A percentile compares a stretch with the other conserved stretches of the same genome.
Evolutionary conservation across 805 yeast genomes (phyloP).

Genomic region (Hanseniaspora meyeri): DNA sequence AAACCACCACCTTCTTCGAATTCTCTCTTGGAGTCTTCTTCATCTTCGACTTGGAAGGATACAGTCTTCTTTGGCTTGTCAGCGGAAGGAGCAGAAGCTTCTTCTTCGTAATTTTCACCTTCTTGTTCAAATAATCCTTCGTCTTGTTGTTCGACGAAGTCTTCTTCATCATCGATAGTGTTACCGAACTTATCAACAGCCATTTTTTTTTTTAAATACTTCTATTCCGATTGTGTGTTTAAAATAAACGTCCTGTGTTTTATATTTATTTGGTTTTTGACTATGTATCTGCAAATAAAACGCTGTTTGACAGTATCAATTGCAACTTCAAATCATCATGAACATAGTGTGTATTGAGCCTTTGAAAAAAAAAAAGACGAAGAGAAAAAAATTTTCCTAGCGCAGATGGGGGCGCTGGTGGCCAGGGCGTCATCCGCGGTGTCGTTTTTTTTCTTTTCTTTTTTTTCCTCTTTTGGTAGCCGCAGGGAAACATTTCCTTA

Average conservation of each 20-base stretch:
- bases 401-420: no score
- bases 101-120: slow-evolving; percentile 16
- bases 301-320: no score
- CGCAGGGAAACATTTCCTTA: not conserved
- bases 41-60: slow-evolving; percentile 57
- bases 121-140: slow-evolving; percentile 27
- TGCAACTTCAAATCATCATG: no score
- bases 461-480: not conserved
- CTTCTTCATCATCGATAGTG: slow-evolving; percentile 21
- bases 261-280: not conserved
- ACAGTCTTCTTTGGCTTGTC: slow-evolving; percentile 53
- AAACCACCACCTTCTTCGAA: slow-evolving; percentile 97
- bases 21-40: slow-evolving; percentile 48
- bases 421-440: no score
- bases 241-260: not conserved
- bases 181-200: slow-evolving; percentile 15
- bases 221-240: not conserved
- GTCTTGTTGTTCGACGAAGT: slow-evolving; percentile 31
- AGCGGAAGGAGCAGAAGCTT: slow-evolving; percentile 32
- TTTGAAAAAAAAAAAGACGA: no score
- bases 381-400: no score
- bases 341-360: no score
- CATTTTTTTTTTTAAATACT: slow-evolving; percentile 3
- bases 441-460: not conserved
- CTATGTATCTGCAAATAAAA: no score